Evolutionary conservation across 192 early-diverging fungal genomes (phyloP).

Genomic region (Backusella sp.): DNA sequence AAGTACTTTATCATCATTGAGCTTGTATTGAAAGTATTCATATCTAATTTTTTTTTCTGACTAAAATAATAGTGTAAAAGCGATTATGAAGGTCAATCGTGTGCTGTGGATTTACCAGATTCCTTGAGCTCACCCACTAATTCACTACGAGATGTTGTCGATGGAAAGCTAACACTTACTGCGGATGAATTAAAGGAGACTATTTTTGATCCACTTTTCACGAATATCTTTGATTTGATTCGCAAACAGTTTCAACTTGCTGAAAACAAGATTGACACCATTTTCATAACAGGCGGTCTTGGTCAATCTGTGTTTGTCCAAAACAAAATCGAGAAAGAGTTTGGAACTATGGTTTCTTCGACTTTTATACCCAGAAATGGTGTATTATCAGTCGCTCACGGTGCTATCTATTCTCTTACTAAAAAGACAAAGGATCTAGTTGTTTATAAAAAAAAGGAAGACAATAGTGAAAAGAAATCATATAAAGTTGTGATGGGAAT

Average conservation of each 20-base stretch:
- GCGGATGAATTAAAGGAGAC: conserved; percentile 38
- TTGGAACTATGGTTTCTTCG: not conserved
- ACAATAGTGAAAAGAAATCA: not conserved
- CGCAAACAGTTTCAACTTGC: conserved; percentile 37
- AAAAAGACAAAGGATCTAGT: not conserved
- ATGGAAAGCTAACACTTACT: conserved; percentile 34
- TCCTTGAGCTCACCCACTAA: not conserved
- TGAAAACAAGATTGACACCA: conserved; percentile 32
- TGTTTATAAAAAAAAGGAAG: not conserved
- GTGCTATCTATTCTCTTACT: not conserved
- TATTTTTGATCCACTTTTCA: conserved; percentile 45
- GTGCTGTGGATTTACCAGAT: not conserved
- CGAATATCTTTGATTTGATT: conserved; percentile 39
- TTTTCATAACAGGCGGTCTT: conserved; percentile 58
- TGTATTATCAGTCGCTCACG: not conserved
- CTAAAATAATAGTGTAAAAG: not conserved
- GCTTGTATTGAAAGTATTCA: not conserved
- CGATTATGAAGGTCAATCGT: not conserved
- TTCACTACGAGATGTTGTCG: not conserved
- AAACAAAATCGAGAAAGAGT: not conserved
- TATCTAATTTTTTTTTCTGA: not conserved
- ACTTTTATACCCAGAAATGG: not conserved
- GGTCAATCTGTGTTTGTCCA: conserved; percentile 35
- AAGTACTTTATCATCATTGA: not conserved
- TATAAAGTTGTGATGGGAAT: not conserved